Base-by-base conservation (phyloP, 352 stramenopile species). In the Globisporangium apiculatum region DNA sequence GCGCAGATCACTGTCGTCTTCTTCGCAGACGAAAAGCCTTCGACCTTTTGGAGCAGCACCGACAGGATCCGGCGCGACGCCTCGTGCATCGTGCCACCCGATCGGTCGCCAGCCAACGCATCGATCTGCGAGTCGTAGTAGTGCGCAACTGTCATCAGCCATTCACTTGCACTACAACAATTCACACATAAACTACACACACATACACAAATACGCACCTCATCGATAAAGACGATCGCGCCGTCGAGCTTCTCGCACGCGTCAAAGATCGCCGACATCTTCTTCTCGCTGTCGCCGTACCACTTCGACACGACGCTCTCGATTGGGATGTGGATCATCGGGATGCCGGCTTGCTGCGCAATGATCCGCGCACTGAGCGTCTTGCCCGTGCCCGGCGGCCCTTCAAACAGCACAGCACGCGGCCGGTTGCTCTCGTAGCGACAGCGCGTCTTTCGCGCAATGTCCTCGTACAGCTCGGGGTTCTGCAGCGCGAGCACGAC, bases 271-370 rank as follows among this genome's bases (percentile, higher is more conserved):
- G 84, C 68, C 50, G 83, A 91, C 73, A 98, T 91, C 53, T 96
- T 94, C 70, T 97, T 97, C 64, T 98, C 91, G 73, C 89, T 97
- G 58, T 98, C 92, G 17, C 92, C 92, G 54, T 97, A 98, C 86
- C 86, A 98, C 65, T 98, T 98, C 36, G 86, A 96, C 42, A 97
- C 87, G 50, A 98, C 84, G 59, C 80, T 96, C 67, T 98, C 93
- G 41, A 97, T 94, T 0, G 89, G 87, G 58, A 98, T 89, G 58
- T 97, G 91, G 53, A 98, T 91, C 79, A 98, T 91, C 14, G 93
- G 93, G 42, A 96, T 87, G 6, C 93, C 89, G 12, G 88, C 89
- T 68, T 97, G 83, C 58, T 92, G 83, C 10, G 92, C 93, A 61
- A 98, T 96, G 50, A 98, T 97, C n/a, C 93, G 85, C 3, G 93